Base-by-base conservation (phyloP, 768 basidiomycete species). In the Boletus subparvulus region DNA sequence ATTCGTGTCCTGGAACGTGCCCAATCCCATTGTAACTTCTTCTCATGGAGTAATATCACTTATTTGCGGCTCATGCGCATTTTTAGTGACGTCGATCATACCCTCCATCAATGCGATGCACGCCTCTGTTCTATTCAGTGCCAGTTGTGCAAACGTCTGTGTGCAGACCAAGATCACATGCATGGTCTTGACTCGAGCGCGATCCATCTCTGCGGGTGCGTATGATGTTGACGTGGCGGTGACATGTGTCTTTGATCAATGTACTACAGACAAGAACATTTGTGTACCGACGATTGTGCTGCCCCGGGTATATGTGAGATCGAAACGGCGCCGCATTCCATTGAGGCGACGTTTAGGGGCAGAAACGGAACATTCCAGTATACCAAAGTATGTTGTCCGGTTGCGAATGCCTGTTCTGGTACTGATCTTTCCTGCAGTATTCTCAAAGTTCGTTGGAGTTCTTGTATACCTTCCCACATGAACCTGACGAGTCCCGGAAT, bases 331-430 rank as follows among this genome's bases (percentile, higher is more conserved):
- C 84, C 85, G 0, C 78, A 81, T 50, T 80, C 83, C 0, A 78
- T 87, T 37, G 80, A 85, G 62, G 82, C 83, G 7, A 85, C 83
- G 0, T 87, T 86, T 59, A 79, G 77, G 0, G 86, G 86, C 0
- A 73, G 67, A 54, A 80, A 85, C 48, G 82, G 84, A 56, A 83
- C 78, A 1, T 87, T 85, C 61, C 79, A 83, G 62, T 87, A 83
- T 49, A 86, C 86, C 0, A 86, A 86, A 75, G 85, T 82, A 48
- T 32, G 64, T 52, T 21, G 21, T 21, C 21, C 21, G 21, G 21
- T 21, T 21, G 21, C 21, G 21, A 21, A 21, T 21, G 21, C 21
- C 21, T 21, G 21, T 21, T 21, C 21, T 21, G 21, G 21, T 21
- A 21, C 21, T 21, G 21, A 21, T 21, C 21, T 21, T 21, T 21